These are phyloP conservation scores for Durusdinium trenchii DNA, from an alignment of 73 alveolate species.

Conservation along the genomic window DNA sequence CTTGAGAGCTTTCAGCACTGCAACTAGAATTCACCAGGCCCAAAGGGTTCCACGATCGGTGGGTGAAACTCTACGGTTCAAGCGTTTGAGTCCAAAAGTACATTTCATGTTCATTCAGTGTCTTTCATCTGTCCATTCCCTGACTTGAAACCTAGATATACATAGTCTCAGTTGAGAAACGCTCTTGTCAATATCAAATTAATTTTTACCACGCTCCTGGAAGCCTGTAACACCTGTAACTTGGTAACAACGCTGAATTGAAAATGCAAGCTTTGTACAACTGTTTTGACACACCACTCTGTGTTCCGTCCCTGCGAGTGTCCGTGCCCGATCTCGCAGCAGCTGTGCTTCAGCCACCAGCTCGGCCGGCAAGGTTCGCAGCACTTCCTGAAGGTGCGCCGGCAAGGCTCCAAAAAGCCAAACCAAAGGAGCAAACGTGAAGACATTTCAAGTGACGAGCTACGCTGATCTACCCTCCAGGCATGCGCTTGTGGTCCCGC, in stretches of 20 bases:
- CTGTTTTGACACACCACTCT: neutral
- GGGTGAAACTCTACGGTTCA: too few species aligned
- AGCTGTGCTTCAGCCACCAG: slow-evolving; percentile 97
- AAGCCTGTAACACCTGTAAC: too few species aligned
- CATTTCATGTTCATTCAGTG: too few species aligned
- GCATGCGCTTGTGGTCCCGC: neutral
- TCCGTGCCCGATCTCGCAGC: slow-evolving; percentile 87
- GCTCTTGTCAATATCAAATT: too few species aligned
- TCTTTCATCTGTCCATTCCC: too few species aligned
- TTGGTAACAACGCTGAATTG: neutral
- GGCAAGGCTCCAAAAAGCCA: slow-evolving; percentile 5
- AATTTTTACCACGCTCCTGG: too few species aligned
- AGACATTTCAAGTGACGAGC: neutral
- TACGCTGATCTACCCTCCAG: neutral
- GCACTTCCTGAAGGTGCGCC: slow-evolving; percentile 96
- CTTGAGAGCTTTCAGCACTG: too few species aligned
- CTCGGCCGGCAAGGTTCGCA: slow-evolving; percentile 97
- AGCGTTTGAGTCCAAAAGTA: too few species aligned
- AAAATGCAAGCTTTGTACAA: neutral
- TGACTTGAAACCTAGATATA: too few species aligned
- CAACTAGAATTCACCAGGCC: too few species aligned
- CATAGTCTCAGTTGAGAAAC: too few species aligned
- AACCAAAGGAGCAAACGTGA: neutral
- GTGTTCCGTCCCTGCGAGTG: neutral
- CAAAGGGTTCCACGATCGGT: too few species aligned